Base-by-base conservation (phyloP, 129 eudicot genomes). In the Daucus carota region DNA sequence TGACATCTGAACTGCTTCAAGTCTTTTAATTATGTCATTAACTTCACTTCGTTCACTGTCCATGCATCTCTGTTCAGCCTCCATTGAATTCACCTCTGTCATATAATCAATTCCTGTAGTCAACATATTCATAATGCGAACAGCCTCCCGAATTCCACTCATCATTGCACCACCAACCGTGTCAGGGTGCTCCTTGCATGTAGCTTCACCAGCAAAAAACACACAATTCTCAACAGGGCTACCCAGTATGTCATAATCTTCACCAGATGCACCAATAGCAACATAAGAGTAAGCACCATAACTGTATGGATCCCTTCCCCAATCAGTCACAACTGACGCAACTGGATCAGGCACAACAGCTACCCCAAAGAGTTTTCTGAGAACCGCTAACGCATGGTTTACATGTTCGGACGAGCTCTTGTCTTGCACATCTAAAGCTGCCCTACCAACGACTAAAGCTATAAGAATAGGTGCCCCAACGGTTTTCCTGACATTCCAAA, bases 161-260 rank as follows among this genome's bases (percentile, higher is more conserved):
- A 95, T 86, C 96, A 95, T 95, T 46, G 99, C 99, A 79, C 99
- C 99, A 44, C 99, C 99, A 70, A 95, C 99, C 1, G 99, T 95
- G 77, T 95, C 99, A 12, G 99, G 99, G 78, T 95, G 96, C 85
- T 95, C 99, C 86, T 95, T 95, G 80, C 99, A 95, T 1, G 99
- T 95, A 29, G 99, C 99, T 84, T 95, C 99, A 77, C 99, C 99
- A 42, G 99, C 99, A 86, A 95, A 95, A 78, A 95, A 95, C 77
- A 95, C 76, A 81, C 92, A 88, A 69, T 89, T 88, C 80, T 88
- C 92, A 18, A 95, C 86, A 16, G 99, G 99, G 77, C 87, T 82
- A 31, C 97, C 99, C 75, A 95, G 44, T 70, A 85, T 83, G 82
- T 95, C 99, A 70, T 95, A 95, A 82, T 95, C 99, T 78, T 91